Evolutionary conservation across 495 filamentous ascomycete genomes (phyloP).

Genomic region (Pyrenula massariospora): DNA sequence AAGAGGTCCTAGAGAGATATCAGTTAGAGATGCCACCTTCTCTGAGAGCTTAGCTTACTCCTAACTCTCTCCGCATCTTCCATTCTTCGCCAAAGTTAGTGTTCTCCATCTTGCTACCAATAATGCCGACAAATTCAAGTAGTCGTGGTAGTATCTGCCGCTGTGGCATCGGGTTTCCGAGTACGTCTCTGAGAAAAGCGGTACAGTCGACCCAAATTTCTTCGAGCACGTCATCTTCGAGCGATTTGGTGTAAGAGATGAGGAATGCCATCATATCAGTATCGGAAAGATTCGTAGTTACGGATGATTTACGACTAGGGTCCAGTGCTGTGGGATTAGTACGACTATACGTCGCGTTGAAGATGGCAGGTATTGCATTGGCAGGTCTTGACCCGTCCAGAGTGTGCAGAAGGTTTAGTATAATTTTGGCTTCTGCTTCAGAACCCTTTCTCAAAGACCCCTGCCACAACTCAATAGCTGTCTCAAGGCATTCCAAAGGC

Average conservation of each 20-base stretch:
- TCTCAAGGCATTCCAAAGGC: constrained; percentile 90
- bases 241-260: constrained; percentile 73
- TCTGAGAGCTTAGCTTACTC: constrained; percentile 41
- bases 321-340: constrained; percentile 78
- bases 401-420: constrained; percentile 79
- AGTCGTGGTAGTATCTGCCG: constrained; percentile 79
- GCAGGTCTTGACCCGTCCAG: constrained; percentile 85
- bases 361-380: constrained; percentile 89
- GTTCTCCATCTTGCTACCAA: constrained; percentile 91
- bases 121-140: constrained; percentile 75
- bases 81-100: constrained; percentile 95
- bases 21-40: constrained; percentile 11
- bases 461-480: constrained; percentile 72
- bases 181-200: constrained; percentile 76
- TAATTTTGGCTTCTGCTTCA: constrained; percentile 23
- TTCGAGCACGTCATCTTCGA: constrained; percentile 98
- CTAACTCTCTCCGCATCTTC: constrained; percentile 85
- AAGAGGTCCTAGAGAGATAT: constrained; percentile 64
- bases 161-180: constrained; percentile 91
- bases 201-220: constrained; percentile 97
- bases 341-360: constrained; percentile 91
- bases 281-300: constrained; percentile 75
- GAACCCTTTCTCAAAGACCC: constrained; percentile 18
- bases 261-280: constrained; percentile 77
- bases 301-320: constrained; percentile 64